phyloP scores from a whole-genome alignment of 1,284 basidiomycete genomes.

The Apiotrichum brassicae region DNA sequence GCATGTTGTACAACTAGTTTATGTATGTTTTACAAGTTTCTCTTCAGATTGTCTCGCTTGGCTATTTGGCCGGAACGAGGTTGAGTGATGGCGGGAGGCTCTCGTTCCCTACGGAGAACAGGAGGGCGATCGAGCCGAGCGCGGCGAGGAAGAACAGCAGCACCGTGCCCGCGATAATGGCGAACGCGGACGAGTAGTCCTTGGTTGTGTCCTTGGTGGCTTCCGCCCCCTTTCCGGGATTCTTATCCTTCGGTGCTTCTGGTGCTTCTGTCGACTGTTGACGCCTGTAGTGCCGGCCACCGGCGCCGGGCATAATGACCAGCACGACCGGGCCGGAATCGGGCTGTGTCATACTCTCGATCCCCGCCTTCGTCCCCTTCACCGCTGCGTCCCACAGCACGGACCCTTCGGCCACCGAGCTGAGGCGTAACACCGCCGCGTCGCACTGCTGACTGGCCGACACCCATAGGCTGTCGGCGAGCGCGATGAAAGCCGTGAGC shows the following conservation, averaged over 20 bases:
- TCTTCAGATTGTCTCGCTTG: too few relatives aligned
- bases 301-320: slow-evolving; percentile 29
- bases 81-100: slow-evolving; percentile 44
- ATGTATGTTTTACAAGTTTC: background rate
- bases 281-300: slow-evolving; percentile 5
- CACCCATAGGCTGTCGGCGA: slow-evolving; percentile 37
- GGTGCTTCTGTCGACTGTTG: background rate
- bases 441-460: slow-evolving; percentile 30
- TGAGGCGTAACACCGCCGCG: slow-evolving; percentile 37
- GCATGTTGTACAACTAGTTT: slow-evolving; percentile 6
- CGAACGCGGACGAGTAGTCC: slow-evolving; percentile 27
- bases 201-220: slow-evolving; percentile 14
- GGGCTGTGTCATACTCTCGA: slow-evolving; percentile 41
- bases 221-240: slow-evolving; percentile 22
- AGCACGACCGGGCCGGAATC: slow-evolving; percentile 40
- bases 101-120: slow-evolving; percentile 40
- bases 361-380: slow-evolving; percentile 35
- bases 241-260: slow-evolving; percentile 16
- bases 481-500: slow-evolving; percentile 36
- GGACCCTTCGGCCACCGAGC: slow-evolving; percentile 21
- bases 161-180: slow-evolving; percentile 38
- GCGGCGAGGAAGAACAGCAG: slow-evolving; percentile 28
- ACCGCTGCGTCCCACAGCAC: slow-evolving; percentile 38
- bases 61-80: slow-evolving; percentile 20
- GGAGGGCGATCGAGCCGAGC: slow-evolving; percentile 30